Evolutionary conservation across 306 rosid species (phyloP).

Genomic region (Quercus wislizeni): DNA sequence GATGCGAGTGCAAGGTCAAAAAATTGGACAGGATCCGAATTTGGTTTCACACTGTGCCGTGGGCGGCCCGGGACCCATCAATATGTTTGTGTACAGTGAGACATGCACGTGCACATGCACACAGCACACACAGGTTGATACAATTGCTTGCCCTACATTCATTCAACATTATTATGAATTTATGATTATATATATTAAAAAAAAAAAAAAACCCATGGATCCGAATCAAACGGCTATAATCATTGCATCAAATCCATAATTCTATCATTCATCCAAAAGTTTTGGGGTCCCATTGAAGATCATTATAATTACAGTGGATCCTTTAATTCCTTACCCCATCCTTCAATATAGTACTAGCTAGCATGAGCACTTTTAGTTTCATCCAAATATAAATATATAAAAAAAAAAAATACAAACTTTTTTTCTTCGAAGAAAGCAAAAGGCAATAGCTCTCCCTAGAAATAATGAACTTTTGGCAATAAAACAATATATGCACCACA

Average conservation of each 20-base stretch:
- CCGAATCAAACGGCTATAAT: constrained; percentile 1
- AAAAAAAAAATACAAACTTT: too few species aligned
- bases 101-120: constrained; percentile 29
- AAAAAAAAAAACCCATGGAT: background rate
- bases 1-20: background rate
- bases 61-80: constrained; percentile 2
- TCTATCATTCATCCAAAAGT: constrained; percentile 23
- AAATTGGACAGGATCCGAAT: constrained; percentile 5
- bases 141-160: background rate
- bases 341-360: too few species aligned
- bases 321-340: background rate
- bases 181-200: too few species aligned
- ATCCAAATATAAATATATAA: too few species aligned
- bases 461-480: too few species aligned
- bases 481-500: too few species aligned
- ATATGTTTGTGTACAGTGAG: background rate
- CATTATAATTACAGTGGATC: background rate
- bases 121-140: constrained; percentile 7
- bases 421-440: too few species aligned
- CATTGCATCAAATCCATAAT: constrained; percentile 10
- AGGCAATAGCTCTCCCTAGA: too few species aligned
- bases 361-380: too few species aligned
- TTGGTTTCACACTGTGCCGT: background rate
- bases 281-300: constrained; percentile 1
- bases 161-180: background rate